These are phyloP conservation scores for Neurospora hispaniola DNA, from an alignment of 495 filamentous ascomycete species.

Conservation along the genomic window DNA sequence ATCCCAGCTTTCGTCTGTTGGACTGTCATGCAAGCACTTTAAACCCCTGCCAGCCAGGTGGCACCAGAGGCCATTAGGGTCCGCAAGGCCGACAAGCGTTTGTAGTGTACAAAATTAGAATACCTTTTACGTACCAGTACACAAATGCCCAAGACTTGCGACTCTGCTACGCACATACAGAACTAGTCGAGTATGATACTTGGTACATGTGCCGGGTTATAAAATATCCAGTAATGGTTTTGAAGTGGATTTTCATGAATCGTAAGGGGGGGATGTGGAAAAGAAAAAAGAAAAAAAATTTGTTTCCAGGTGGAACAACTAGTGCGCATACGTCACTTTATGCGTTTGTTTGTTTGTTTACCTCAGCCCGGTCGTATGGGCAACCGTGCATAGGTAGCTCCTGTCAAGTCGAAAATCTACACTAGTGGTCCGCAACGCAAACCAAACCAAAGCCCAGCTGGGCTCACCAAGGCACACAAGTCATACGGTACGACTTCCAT, in stretches of 20 bases:
- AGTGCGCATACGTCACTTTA: background rate
- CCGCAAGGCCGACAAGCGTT: background rate
- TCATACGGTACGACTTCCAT: background rate
- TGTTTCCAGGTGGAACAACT: background rate
- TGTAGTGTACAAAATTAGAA: background rate
- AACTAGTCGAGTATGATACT: background rate
- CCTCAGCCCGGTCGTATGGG: background rate
- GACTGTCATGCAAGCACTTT: conserved; percentile 7
- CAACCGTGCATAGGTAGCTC: background rate
- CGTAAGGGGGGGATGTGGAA: background rate
- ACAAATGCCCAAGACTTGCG: background rate
- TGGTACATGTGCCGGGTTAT: background rate
- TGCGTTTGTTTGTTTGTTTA: background rate
- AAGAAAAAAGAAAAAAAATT: background rate
- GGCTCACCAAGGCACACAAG: background rate
- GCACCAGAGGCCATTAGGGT: background rate
- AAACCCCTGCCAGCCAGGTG: conserved; percentile 2
- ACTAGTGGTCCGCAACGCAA: background rate
- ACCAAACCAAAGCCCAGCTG: background rate
- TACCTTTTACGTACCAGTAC: background rate
- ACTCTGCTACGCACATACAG: background rate
- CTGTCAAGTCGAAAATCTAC: background rate
- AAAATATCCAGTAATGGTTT: background rate
- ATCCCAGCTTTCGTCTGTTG: background rate
- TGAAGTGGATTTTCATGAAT: background rate